phyloP scores from a whole-genome alignment of 306 rosid genomes.

The Vicia faba region DNA sequence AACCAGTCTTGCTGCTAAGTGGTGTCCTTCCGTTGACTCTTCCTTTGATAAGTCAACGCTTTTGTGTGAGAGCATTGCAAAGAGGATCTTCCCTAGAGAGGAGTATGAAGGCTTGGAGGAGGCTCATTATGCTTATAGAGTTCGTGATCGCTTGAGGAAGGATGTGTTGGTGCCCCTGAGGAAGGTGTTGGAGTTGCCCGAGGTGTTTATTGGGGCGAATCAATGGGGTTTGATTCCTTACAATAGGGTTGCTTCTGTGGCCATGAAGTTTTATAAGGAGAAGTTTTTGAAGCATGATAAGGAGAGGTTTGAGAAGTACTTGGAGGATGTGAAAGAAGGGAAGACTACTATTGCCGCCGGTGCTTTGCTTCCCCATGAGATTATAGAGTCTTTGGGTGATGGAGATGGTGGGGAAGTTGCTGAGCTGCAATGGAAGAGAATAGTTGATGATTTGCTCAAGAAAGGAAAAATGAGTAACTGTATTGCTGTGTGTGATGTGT shows the following conservation, averaged over 20 bases:
- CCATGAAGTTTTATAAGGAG: constrained; percentile 57
- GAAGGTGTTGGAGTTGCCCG: constrained; percentile 68
- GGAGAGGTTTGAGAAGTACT: constrained; percentile 51
- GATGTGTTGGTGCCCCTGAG: constrained; percentile 63
- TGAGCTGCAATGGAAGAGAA: constrained; percentile 75
- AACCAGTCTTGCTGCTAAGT: constrained; percentile 67
- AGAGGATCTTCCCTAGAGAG: constrained; percentile 56
- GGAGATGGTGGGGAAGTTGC: constrained; percentile 51
- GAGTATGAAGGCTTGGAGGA: constrained; percentile 69
- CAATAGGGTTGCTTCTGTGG: constrained; percentile 67
- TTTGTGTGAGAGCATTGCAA: constrained; percentile 66
- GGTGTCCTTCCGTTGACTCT: constrained; percentile 80
- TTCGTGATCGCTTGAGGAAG: constrained; percentile 70
- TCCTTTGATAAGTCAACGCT: constrained; percentile 61
- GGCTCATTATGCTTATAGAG: constrained; percentile 66
- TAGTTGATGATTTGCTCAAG: constrained; percentile 55
- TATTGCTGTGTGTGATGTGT: constrained; percentile 63
- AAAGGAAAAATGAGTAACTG: constrained; percentile 55
- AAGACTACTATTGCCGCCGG: constrained; percentile 58
- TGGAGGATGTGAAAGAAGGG: constrained; percentile 50
- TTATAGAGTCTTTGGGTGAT: constrained; percentile 33
- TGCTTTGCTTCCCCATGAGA: constrained; percentile 71
- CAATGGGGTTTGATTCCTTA: constrained; percentile 57
- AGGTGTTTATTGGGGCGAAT: constrained; percentile 66
- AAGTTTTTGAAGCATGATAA: constrained; percentile 57